Evolutionary conservation across 2,329 filamentous ascomycete genomes (phyloP).

Genomic region (Colletotrichum ledebouriae): DNA sequence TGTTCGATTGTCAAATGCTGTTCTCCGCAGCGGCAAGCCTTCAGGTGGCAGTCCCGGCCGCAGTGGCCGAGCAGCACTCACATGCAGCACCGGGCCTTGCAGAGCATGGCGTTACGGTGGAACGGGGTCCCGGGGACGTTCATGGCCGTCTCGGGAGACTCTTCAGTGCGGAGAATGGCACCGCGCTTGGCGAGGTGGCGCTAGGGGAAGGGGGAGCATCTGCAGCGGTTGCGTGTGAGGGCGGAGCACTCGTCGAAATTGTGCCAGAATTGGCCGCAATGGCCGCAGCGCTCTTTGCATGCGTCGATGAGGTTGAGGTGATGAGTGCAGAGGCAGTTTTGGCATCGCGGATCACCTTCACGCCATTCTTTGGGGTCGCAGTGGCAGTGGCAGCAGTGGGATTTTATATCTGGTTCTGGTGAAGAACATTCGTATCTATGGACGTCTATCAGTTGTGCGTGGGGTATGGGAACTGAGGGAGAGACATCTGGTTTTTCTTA

Average conservation of each 20-base stretch:
- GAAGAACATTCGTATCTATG: too few species aligned
- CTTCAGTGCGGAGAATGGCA: conserved; percentile 50
- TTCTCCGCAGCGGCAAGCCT: conserved; percentile 53
- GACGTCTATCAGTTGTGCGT: not conserved
- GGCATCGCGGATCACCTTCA: not conserved
- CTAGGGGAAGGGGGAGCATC: conserved; percentile 55
- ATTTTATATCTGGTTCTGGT: too few species aligned
- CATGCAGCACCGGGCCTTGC: conserved; percentile 56
- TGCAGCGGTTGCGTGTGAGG: conserved; percentile 53
- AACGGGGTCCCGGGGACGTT: conserved; percentile 44
- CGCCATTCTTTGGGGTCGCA: too few species aligned
- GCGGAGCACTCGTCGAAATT: conserved; percentile 48
- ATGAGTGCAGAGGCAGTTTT: conserved; percentile 48
- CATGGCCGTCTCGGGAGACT: conserved; percentile 47
- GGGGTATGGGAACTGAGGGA: not conserved
- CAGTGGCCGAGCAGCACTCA: conserved; percentile 55
- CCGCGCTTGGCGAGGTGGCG: conserved; percentile 52
- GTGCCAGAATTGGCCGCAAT: conserved; percentile 51
- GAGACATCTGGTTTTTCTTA: too few species aligned
- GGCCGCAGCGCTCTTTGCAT: conserved; percentile 51
- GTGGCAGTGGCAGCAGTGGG: too few species aligned
- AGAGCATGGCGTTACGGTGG: conserved; percentile 55
- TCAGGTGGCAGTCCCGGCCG: conserved; percentile 52
- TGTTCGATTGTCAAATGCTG: conserved; percentile 48
- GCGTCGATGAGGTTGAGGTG: conserved; percentile 47